Conservation (phyloP, 2,329 filamentous ascomycete genomes). For the Talaromyces atroroseus region DNA sequence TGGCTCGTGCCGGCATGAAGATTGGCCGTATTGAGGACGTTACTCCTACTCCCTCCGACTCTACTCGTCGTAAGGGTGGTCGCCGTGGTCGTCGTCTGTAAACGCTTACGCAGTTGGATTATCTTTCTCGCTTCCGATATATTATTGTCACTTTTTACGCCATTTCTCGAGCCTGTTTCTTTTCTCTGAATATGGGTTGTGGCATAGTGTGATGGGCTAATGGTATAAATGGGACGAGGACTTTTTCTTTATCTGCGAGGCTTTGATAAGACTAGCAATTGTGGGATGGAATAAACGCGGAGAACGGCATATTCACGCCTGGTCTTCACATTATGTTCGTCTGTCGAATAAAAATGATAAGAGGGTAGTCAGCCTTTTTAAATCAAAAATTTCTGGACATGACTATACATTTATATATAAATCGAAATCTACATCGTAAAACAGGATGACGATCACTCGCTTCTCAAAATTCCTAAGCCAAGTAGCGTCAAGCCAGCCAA, state of each 20-base stretch:
- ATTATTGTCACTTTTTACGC: constrained; percentile 10
- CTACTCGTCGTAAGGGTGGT: constrained; percentile 99
- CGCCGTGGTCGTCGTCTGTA: constrained; percentile 99
- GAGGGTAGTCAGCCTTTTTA: background rate
- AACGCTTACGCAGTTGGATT: constrained; percentile 34
- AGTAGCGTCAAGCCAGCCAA: background rate
- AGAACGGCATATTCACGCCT: constrained; percentile 48
- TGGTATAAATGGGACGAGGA: constrained; percentile 25
- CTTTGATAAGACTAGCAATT: constrained; percentile 30
- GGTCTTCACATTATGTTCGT: constrained; percentile 43
- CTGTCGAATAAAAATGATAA: constrained; percentile 19
- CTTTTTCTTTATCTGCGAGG: constrained; percentile 27
- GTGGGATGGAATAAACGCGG: constrained; percentile 48
- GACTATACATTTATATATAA: background rate
- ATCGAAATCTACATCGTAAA: background rate
- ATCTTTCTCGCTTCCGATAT: constrained; percentile 13
- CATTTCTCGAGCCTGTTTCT: background rate
- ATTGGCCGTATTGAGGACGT: constrained; percentile 99
- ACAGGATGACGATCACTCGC: background rate
- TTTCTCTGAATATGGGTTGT: background rate
- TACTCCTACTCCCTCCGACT: constrained; percentile 97
- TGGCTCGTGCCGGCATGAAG: constrained; percentile 99
- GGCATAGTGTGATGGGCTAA: constrained; percentile 6
- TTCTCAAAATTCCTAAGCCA: background rate
- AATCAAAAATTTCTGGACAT: background rate